These are phyloP conservation scores for Aspergillus carlsbadensis DNA, from an alignment of 495 filamentous ascomycete genomes.

Conservation along the genomic window DNA sequence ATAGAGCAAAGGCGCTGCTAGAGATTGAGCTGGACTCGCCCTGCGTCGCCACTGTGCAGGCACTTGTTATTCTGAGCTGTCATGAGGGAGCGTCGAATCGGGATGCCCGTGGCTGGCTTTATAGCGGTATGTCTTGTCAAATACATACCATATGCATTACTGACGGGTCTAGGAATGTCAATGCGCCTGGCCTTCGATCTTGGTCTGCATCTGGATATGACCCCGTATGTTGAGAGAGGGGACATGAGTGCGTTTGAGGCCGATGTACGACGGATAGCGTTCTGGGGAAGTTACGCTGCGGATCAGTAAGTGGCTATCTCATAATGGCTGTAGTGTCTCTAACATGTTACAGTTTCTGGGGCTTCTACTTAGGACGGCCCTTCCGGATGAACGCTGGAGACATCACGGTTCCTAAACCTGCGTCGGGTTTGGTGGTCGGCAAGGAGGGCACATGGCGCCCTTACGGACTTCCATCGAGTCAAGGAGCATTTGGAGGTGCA, in stretches of 20 bases:
- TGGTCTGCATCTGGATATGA: slow-evolving; percentile 49
- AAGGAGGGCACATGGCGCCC: slow-evolving; percentile 44
- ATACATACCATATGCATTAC: neutral
- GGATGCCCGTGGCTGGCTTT: slow-evolving; percentile 52
- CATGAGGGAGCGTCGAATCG: slow-evolving; percentile 47
- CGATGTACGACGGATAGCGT: slow-evolving; percentile 42
- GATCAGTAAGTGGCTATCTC: slow-evolving; percentile 40
- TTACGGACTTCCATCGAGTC: slow-evolving; percentile 36
- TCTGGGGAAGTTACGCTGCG: slow-evolving; percentile 52
- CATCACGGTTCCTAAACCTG: slow-evolving; percentile 44
- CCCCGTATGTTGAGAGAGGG: slow-evolving; percentile 43
- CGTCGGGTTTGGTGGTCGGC: slow-evolving; percentile 31
- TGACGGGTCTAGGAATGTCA: slow-evolving; percentile 42
- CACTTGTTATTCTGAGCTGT: slow-evolving; percentile 47
- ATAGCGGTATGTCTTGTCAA: slow-evolving; percentile 34
- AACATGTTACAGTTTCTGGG: slow-evolving; percentile 40
- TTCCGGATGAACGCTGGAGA: slow-evolving; percentile 49
- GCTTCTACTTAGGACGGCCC: slow-evolving; percentile 47
- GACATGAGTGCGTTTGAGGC: slow-evolving; percentile 44
- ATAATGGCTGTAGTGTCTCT: neutral
- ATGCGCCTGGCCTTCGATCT: slow-evolving; percentile 52
- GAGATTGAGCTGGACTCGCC: slow-evolving; percentile 52
- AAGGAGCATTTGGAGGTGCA: slow-evolving; percentile 19
- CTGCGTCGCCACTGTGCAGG: slow-evolving; percentile 50
- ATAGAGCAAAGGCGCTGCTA: slow-evolving; percentile 47